Conservation (phyloP, 2,329 filamentous ascomycete genomes). For the Colletotrichum salicis region DNA sequence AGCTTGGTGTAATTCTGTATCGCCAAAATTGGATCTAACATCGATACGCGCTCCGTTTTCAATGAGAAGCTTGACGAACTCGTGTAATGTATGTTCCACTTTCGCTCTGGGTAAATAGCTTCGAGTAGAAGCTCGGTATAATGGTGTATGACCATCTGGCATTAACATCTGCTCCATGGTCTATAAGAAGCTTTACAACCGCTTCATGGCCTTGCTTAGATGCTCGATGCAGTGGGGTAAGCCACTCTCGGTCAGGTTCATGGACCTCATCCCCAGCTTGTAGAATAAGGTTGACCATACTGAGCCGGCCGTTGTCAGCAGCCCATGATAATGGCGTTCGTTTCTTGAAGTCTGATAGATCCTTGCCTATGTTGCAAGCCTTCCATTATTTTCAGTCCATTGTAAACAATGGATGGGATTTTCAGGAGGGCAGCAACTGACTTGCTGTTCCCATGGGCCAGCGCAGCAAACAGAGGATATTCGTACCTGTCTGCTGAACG, state of each 20-base stretch:
- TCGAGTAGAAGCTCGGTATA: too few relatives aligned
- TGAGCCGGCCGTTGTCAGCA: constrained; percentile 37
- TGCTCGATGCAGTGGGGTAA: background rate
- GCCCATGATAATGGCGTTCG: constrained; percentile 41
- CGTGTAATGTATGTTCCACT: too few relatives aligned
- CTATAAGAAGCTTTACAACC: background rate
- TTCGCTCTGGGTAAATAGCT: too few relatives aligned
- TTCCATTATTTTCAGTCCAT: constrained; percentile 19
- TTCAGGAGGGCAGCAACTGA: constrained; percentile 39
- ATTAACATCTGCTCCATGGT: too few relatives aligned
- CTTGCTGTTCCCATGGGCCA: constrained; percentile 43
- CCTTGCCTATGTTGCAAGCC: constrained; percentile 9
- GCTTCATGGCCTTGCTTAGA: background rate
- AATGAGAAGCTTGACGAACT: too few relatives aligned
- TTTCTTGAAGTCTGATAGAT: background rate
- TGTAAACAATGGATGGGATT: constrained; percentile 20
- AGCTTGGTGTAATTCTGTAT: too few relatives aligned
- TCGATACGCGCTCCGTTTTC: too few relatives aligned
- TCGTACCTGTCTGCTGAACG: constrained; percentile 44
- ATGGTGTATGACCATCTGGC: too few relatives aligned
- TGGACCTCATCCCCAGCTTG: constrained; percentile 13
- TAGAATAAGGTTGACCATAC: constrained; percentile 37
- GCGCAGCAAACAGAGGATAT: constrained; percentile 48
- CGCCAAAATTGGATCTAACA: too few relatives aligned
- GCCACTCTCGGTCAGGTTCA: background rate